phyloP scores from a whole-genome alignment of 768 basidiomycete species.

The Xerocomellus chrysenteron region DNA sequence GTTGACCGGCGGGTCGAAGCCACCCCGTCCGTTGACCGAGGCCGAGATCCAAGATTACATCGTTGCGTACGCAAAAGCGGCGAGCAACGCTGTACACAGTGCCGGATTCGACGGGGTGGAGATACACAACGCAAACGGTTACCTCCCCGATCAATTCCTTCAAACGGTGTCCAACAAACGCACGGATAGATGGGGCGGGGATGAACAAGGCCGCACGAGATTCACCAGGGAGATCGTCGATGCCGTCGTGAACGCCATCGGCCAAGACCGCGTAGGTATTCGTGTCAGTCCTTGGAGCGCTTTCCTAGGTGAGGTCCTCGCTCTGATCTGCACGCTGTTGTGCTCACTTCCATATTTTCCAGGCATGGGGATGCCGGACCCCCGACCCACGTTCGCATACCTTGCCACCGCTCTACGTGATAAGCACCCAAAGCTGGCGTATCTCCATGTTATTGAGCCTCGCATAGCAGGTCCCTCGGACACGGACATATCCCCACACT shows the following conservation, averaged over 20 bases:
- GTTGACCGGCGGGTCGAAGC: slow-evolving; percentile 11
- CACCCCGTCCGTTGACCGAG: slow-evolving; percentile 16
- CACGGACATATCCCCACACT: too few relatives aligned
- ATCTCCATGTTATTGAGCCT: too few relatives aligned
- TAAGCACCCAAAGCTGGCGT: too few relatives aligned
- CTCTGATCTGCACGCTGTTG: too few relatives aligned
- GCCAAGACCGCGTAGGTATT: slow-evolving; percentile 50
- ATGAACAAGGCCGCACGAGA: slow-evolving; percentile 52
- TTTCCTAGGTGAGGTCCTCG: slow-evolving; percentile 35
- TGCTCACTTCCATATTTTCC: background rate
- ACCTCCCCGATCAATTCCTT: too few relatives aligned
- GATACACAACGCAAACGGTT: too few relatives aligned
- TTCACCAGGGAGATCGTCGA: slow-evolving; percentile 57
- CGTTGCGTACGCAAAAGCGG: slow-evolving; percentile 28
- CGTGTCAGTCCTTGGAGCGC: slow-evolving; percentile 56
- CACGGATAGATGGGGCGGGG: background rate
- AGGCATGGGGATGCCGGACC: slow-evolving; percentile 55
- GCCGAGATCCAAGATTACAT: slow-evolving; percentile 33
- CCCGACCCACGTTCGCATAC: slow-evolving; percentile 16
- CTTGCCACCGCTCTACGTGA: slow-evolving; percentile 30
- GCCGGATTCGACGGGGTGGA: too few relatives aligned
- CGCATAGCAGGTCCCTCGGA: too few relatives aligned
- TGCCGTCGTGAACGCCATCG: slow-evolving; percentile 51
- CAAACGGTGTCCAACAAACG: too few relatives aligned
- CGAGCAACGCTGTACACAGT: slow-evolving; percentile 17